Evolutionary conservation across 2,329 filamentous ascomycete species (phyloP), one percentile per base, ranked within the genome.

Genomic region (Coniochaeta prunicola): DNA sequence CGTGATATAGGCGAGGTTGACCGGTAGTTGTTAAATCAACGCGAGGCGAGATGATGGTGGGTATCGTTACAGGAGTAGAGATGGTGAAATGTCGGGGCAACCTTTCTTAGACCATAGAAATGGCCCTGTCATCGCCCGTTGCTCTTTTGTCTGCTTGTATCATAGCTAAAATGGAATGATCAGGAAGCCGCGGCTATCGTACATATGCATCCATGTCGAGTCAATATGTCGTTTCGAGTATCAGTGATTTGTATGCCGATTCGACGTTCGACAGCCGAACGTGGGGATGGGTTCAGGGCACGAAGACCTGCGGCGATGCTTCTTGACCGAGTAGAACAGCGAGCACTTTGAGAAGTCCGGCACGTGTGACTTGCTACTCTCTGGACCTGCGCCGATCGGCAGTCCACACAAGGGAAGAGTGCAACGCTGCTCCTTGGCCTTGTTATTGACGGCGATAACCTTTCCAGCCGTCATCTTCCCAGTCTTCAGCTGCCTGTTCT

Each of bases 381-480:
- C 76, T 8, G 76, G 74, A 0, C 76, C 76, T 21, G 75, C 74
- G 26, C 75, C 75, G 19, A 77, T 64, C 21, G 76, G 76, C 1
- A 76, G 67, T 1, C 74, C 7, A 68, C 70, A 28, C 74, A 61
- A 0, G 71, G 58, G 67, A 12, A 60, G 50, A 5, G 33, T 28
- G 26, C 7, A 28, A 5, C 61, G 19, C 3, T 45, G 24, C n/a
- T 53, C 58, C 15, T 19, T 48, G 19, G 3, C 19, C 17, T 26
- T 48, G 2, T 48, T 21, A 21, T 40, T 19, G 38, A 24, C 42
- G 2, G 19, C 42, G 21, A 26, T 21, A 2, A 26, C 19, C 6
- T 9, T 30, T 17, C 45, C 21, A 12, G 4, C 45, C 21, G 7
- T 21, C 26, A 28, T 17, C 12, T 13, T 17, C 13, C 26, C 40